Evolutionary conservation across 2,329 filamentous ascomycete genomes (phyloP), one percentile per base, ranked within the genome.

Genomic region (Fusarium odoratissimum): DNA sequence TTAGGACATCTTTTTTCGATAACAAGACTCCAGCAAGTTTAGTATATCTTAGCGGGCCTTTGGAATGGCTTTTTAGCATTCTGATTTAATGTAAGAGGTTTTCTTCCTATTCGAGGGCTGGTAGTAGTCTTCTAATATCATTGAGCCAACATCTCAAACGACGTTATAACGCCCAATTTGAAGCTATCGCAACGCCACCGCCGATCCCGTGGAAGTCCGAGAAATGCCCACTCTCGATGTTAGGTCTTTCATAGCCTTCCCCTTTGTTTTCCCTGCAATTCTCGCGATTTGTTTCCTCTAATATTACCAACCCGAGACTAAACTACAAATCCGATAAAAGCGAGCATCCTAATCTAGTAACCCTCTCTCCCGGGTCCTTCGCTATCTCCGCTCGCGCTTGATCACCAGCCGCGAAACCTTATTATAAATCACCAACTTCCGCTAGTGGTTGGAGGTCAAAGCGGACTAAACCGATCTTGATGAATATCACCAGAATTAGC

Each of bases 321-420:
- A 13, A 6, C 23, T 16, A 33, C 17, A 33, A 52, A 28, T 52
- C 48, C 31, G 48, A 25, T 12, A 52, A 37, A 37, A 52, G 31
- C 31, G 31, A 52, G 8, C 5, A 52, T 52, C 48, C 48, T 25
- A 52, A 37, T 52, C 9, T 1, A 52, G 48, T 37, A 37, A 52
- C 2, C 6, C 8, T 52, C 17, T 52, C 23, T 25, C 13, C 48
- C 48, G 48, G 6, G 0, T 37, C 48, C 31, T 3, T 37, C n/a
- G 31, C 48, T 37, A 52, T 37, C 48, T 52, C 48, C 48, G 48
- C 23, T 52, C 48, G 48, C 31, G 48, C n/a, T 35, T 51, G 21
- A 25, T 52, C 8, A 7, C 17, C 48, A 11, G 17, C 48, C 17
- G 48, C 48, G 48, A 52, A 52, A 52, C n/a, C 48, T 52, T 52